Evolutionary conservation across 2,329 filamentous ascomycete genomes (phyloP).

Genomic region (Thielaviopsis ethacetica): DNA sequence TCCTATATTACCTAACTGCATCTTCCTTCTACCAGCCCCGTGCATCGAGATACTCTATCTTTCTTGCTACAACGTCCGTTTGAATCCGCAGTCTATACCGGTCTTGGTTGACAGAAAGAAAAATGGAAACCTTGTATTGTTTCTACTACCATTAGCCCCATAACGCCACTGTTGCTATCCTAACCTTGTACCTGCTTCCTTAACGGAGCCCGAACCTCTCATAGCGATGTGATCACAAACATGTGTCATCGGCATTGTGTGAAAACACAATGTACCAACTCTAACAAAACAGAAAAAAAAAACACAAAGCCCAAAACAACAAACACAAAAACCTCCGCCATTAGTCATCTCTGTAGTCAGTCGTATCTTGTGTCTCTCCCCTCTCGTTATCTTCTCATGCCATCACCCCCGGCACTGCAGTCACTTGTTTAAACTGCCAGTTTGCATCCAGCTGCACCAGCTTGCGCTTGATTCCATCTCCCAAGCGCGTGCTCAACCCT

Average conservation of each 20-base stretch:
- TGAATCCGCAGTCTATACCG: background rate
- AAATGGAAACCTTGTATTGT: too few relatives aligned
- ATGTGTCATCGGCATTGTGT: background rate
- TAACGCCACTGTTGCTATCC: background rate
- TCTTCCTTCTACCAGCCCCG: background rate
- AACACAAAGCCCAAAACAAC: background rate
- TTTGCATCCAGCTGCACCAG: conserved; percentile 22
- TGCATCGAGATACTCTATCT: background rate
- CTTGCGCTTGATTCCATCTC: conserved; percentile 30
- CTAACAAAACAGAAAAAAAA: background rate
- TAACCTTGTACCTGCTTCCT: background rate
- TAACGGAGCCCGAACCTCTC: background rate
- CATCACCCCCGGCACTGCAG: background rate
- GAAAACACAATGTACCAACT: background rate
- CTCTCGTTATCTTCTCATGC: background rate
- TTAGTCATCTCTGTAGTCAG: background rate
- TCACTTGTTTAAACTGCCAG: conserved; percentile 22
- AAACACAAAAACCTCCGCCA: background rate
- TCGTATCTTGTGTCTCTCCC: background rate
- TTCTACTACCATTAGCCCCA: background rate
- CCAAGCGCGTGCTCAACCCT: conserved; percentile 25
- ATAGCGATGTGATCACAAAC: background rate
- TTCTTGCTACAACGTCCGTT: background rate
- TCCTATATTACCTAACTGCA: background rate
- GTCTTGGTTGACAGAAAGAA: background rate